Conservation (phyloP, 139 green algal genomes). For the Asterochloris erici region DNA sequence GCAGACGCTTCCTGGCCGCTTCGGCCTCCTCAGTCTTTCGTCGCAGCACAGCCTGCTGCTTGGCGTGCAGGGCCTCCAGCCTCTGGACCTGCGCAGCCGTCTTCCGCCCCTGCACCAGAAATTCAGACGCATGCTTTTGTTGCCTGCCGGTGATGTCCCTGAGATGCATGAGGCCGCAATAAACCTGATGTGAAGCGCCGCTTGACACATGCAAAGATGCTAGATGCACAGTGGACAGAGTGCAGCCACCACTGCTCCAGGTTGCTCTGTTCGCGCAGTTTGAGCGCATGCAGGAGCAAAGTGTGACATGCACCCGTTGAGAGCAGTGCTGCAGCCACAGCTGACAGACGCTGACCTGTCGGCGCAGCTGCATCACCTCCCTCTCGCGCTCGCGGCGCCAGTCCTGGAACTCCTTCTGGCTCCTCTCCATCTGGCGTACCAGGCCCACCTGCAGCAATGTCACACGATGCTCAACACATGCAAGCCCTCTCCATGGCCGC, state of each 20-base stretch:
- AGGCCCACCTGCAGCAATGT: conserved; percentile 37
- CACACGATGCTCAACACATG: neutral
- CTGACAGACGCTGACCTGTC: conserved; percentile 12
- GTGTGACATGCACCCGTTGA: too few relatives aligned
- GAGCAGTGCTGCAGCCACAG: neutral
- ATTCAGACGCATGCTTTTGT: neutral
- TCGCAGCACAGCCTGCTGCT: conserved; percentile 85
- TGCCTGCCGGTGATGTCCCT: neutral
- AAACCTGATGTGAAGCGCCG: too few relatives aligned
- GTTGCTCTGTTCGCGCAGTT: too few relatives aligned
- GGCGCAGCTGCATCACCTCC: conserved; percentile 63
- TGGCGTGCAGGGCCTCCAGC: conserved; percentile 61
- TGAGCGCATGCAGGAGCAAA: too few relatives aligned
- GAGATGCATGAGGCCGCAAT: too few relatives aligned
- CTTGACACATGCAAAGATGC: neutral
- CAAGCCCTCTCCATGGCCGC: neutral
- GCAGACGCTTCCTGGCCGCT: conserved; percentile 64
- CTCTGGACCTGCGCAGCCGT: conserved; percentile 57
- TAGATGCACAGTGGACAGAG: neutral
- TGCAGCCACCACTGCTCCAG: too few relatives aligned
- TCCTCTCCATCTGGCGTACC: conserved; percentile 49
- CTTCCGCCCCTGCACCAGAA: conserved; percentile 27
- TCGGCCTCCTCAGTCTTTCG: conserved; percentile 91
- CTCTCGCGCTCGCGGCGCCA: conserved; percentile 55
- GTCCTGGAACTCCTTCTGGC: conserved; percentile 42